Evolutionary conservation across 345 rosid genomes (phyloP), one percentile per base, ranked within the genome.

Genomic region (Eucalyptus regnans): DNA sequence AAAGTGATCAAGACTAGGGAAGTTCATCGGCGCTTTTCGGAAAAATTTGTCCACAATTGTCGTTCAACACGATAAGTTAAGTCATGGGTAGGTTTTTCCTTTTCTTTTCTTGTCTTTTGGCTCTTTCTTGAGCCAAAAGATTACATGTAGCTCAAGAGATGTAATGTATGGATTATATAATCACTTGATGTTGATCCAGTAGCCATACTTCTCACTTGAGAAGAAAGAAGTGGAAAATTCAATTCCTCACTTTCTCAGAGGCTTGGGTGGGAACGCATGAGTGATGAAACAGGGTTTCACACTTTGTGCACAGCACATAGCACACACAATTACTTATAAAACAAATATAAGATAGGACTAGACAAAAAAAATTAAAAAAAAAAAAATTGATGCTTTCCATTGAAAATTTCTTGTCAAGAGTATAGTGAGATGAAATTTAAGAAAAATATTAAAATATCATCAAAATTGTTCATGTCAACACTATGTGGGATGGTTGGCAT

Each of bases 231-330:
- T 56, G 29, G 13, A 56, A 1, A 23, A 22, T 56, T 56, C 29
- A 1, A 22, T 22, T 56, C 29, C 29, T 10, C 29, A 23, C 12
- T 56, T 56, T 56, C 12, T 56, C 12, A 0, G 13, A 56, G 62
- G 6, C 29, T 56, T 23, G 62, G 29, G 12, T 56, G 12, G 1
- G 13, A 1, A 56, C 13, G 1, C 62, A 0, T 56, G 62, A 2
- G 27, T 56, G 3, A 22, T 0, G 0, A 56, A 56, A 9, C 3
- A 56, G 0, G 62, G 62, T 9, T 23, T 56, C 27, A 23, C 62
- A 23, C 27, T 56, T 1, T 23, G 12, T 23, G 12, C 6, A 56
- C 1, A 2, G 1, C 27, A 56, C 27, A 22, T 56, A 23, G 12
- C 29, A 23, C 62, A 23, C 3, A 56, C 6, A 56, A 1, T 56